Percentiles rank a stretch among this genome's conserved stretches.
phyloP scores from a whole-genome alignment of 2,329 filamentous ascomycete genomes.

The Acephala macrosclerotiorum region DNA sequence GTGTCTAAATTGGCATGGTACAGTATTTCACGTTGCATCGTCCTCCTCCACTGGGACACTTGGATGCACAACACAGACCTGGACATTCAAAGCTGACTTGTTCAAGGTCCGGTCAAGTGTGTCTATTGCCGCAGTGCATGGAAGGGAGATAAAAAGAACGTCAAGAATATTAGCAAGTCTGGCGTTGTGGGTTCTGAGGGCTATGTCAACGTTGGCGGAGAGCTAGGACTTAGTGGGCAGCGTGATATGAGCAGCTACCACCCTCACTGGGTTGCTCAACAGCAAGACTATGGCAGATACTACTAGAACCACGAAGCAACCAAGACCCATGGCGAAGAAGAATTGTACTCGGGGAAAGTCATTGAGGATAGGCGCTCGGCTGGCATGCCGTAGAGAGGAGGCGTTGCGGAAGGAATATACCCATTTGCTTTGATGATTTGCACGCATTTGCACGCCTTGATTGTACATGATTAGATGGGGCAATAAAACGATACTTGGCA shows the following conservation, averaged over 20 bases:
- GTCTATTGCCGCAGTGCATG: slow-evolving; percentile 67
- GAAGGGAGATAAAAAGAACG: slow-evolving; percentile 53
- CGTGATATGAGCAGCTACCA: slow-evolving; percentile 53
- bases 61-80: neutral
- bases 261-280: slow-evolving; percentile 32
- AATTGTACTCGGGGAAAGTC: neutral
- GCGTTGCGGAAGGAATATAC: slow-evolving; percentile 17
- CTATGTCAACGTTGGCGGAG: slow-evolving; percentile 67
- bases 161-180: slow-evolving; percentile 53
- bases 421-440: slow-evolving; percentile 16
- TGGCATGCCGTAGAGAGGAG: neutral
- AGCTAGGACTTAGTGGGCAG: slow-evolving; percentile 62
- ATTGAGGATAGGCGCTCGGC: neutral
- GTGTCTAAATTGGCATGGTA: neutral
- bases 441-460: neutral
- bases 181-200: slow-evolving; percentile 56
- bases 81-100: slow-evolving; percentile 30
- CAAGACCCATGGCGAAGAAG: neutral
- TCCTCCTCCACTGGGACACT: neutral
- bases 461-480: slow-evolving; percentile 3
- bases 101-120: slow-evolving; percentile 55
- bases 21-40: neutral
- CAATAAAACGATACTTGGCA: neutral
- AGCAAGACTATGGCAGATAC: slow-evolving; percentile 20
- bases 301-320: neutral